Base-by-base conservation (phyloP, 495 filamentous ascomycete genomes). In the Annulohypoxylon bovei region DNA sequence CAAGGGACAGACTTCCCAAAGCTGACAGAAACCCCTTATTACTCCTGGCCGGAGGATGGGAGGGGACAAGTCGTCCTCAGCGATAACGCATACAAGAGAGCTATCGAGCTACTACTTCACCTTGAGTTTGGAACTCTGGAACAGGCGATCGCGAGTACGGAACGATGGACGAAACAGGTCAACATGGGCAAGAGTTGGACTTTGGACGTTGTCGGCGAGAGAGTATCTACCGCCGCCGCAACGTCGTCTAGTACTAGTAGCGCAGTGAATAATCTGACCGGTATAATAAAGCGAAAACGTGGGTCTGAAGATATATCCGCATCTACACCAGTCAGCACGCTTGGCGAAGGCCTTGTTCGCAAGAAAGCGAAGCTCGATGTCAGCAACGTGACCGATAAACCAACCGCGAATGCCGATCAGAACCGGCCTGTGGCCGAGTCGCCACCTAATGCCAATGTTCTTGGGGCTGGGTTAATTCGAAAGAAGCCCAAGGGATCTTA, bases 81-180 rank as follows among this genome's bases (percentile, higher is more conserved):
- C 37, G 89, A 92, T 35, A 84, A 84, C 57, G 88, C 89, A 39
- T 99, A 97, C 80, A 90, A 92, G 64, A 84, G 88, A 8, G 87
- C 90, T n/a, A 87, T 89, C 61, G 91, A 96, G 69, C 80, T 93
- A 33, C 82, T 99, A 1, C 85, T 97, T n/a, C 87, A 90, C 23
- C 86, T 94, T 12, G 93, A 98, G 76, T 98, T 98, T 78, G 88
- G 88, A 9, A 90, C 88, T 35, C 70, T 89, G 23, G 84, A 89
- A 2, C 85, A 91, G n/a, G 90, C 93, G 4, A 79, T 80, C 12
- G 80, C 82, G 22, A 93, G 92, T 74, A 94, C 93, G 8, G 81
- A 78, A 58, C 86, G 89, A 40, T 98, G 94, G 91, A 84, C 92
- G 20, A 86, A 88, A 49, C 76, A 85, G 73, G 74, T 79, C 23